phyloP scores from a whole-genome alignment of 805 yeast species.

The Wickerhamiella slavikovae region DNA sequence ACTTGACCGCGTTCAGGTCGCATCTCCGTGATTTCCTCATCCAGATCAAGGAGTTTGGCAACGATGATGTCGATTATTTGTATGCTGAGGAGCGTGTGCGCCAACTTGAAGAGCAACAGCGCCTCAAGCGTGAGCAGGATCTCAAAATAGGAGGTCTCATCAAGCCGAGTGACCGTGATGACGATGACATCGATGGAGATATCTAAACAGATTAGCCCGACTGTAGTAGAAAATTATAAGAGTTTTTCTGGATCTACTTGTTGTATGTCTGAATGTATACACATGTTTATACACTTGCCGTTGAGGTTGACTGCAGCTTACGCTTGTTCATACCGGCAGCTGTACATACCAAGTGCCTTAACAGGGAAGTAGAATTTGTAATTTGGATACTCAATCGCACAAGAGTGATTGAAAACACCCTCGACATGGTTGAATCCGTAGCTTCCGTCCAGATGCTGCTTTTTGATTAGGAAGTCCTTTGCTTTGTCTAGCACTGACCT shows the following conservation, averaged over 20 bases:
- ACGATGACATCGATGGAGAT: too few species aligned
- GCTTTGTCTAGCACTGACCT: constrained; percentile 40
- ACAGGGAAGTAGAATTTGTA: constrained; percentile 78
- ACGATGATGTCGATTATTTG: constrained; percentile 71
- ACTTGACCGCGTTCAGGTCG: constrained; percentile 56
- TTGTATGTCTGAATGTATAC: background rate
- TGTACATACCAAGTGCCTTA: constrained; percentile 73
- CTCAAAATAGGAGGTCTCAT: constrained; percentile 78
- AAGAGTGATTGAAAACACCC: constrained; percentile 88
- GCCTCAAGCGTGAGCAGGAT: constrained; percentile 59
- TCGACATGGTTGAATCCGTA: constrained; percentile 73
- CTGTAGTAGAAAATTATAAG: too few species aligned
- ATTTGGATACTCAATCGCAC: constrained; percentile 91
- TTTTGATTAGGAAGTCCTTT: constrained; percentile 33
- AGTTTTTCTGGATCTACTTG: too few species aligned
- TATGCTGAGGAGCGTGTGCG: constrained; percentile 83
- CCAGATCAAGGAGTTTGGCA: constrained; percentile 89
- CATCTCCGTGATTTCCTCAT: constrained; percentile 87
- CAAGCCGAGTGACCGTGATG: constrained; percentile 89
- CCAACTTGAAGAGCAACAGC: constrained; percentile 48
- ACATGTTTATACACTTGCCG: too few species aligned
- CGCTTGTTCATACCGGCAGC: constrained; percentile 7
- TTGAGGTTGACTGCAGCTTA: too few species aligned
- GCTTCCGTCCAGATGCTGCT: constrained; percentile 61
- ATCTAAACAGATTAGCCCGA: background rate